Conservation (phyloP, 108 stramenopile species). For the Halocafeteria seosinensis region DNA sequence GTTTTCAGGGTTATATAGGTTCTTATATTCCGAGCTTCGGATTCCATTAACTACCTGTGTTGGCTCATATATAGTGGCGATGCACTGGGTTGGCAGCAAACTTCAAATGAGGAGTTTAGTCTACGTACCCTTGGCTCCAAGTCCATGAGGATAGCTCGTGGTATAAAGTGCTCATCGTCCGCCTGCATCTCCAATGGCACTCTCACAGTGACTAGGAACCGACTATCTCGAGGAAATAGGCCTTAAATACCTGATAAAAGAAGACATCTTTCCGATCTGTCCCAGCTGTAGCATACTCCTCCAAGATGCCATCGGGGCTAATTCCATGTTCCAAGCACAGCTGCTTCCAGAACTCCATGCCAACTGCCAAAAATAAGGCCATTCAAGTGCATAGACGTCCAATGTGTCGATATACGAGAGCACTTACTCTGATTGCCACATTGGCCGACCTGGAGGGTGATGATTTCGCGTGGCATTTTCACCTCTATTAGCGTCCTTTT, state of each 20-base stretch:
- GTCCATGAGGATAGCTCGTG: constrained; percentile 80
- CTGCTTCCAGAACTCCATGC: constrained; percentile 96
- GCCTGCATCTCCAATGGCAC: too few relatives aligned
- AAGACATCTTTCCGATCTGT: constrained; percentile 96
- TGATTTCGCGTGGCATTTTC: constrained; percentile 98
- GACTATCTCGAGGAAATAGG: too few relatives aligned
- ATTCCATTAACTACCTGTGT: not conserved
- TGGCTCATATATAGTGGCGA: too few relatives aligned
- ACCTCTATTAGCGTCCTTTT: too few relatives aligned
- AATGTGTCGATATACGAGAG: not conserved
- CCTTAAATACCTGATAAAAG: constrained; percentile 83
- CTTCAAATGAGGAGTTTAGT: too few relatives aligned
- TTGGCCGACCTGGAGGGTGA: constrained; percentile 94
- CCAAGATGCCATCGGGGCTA: constrained; percentile 69
- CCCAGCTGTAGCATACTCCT: constrained; percentile 44
- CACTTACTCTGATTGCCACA: constrained; percentile 81
- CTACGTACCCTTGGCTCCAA: constrained; percentile 91
- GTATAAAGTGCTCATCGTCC: constrained; percentile 85
- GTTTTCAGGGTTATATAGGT: constrained; percentile 91
- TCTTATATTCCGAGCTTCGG: not conserved
- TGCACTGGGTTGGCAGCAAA: too few relatives aligned
- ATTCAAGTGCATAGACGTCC: not conserved
- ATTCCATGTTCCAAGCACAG: constrained; percentile 95
- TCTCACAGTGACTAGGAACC: too few relatives aligned
- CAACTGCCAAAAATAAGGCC: constrained; percentile 31